Conservation (phyloP, 1,139 yeast species). For the Hemisphaericaspora xylofermentans region DNA sequence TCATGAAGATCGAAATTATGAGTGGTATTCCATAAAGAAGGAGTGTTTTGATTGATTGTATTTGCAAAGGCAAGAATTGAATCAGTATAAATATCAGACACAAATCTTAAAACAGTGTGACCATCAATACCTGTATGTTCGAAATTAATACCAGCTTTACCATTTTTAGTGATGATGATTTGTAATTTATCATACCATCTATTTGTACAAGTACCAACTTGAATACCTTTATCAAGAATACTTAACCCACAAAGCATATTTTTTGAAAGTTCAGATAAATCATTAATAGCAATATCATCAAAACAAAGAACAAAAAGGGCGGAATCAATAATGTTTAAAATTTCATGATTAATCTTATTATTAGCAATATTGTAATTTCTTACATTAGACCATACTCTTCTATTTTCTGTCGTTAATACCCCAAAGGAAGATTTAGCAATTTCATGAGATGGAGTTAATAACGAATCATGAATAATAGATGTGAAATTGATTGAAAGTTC, state of each 20-base stretch:
- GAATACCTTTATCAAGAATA: slow-evolving; percentile 78
- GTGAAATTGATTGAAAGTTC: slow-evolving; percentile 75
- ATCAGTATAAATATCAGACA: slow-evolving; percentile 87
- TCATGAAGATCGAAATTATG: slow-evolving; percentile 10
- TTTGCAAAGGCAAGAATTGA: slow-evolving; percentile 84
- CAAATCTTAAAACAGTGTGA: slow-evolving; percentile 85
- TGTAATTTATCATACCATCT: slow-evolving; percentile 95
- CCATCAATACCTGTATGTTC: slow-evolving; percentile 97
- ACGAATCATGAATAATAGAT: slow-evolving; percentile 72
- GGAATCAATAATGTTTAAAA: slow-evolving; percentile 70
- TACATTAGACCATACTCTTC: slow-evolving; percentile 80
- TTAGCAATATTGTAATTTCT: slow-evolving; percentile 51
- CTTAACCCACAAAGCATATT: slow-evolving; percentile 87
- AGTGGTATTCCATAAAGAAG: slow-evolving; percentile 58
- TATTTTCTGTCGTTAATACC: slow-evolving; percentile 82
- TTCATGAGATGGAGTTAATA: slow-evolving; percentile 57
- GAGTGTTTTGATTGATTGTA: slow-evolving; percentile 77
- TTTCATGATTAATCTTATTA: slow-evolving; percentile 59
- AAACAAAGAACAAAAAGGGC: slow-evolving; percentile 80
- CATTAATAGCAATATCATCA: slow-evolving; percentile 70
- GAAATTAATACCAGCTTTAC: slow-evolving; percentile 90
- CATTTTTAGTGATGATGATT: slow-evolving; percentile 84
- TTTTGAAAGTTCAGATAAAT: slow-evolving; percentile 67
- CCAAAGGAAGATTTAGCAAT: slow-evolving; percentile 85
- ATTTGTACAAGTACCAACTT: slow-evolving; percentile 90